Conservation (phyloP, 495 filamentous ascomycete genomes). For the Pseudomonodictys pantanalensis region DNA sequence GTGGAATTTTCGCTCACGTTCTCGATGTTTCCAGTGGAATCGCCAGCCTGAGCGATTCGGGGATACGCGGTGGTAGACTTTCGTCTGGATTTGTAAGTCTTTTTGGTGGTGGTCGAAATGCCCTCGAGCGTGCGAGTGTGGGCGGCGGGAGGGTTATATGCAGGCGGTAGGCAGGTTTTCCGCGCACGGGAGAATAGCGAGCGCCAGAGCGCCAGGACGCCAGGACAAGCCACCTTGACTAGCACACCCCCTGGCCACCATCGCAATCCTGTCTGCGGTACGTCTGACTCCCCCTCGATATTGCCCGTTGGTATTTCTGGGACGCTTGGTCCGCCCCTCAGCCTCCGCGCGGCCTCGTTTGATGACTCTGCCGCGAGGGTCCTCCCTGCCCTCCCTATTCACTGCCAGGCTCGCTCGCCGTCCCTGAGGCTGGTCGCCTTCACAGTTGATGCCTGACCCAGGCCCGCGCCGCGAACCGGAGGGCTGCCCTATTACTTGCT, state of each 20-base stretch:
- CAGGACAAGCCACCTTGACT: too few species aligned
- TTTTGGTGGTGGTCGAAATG: not conserved
- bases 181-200: too few species aligned
- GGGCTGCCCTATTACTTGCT: not conserved
- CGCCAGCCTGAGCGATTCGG: conserved; percentile 18
- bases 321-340: not conserved
- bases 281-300: not conserved
- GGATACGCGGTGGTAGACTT: conserved; percentile 13
- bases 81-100: conserved; percentile 2
- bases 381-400: not conserved
- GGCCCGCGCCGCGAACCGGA: too few species aligned
- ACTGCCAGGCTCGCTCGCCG: not conserved
- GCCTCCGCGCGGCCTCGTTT: not conserved
- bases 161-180: too few species aligned
- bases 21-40: conserved; percentile 25
- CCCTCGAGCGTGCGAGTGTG: too few species aligned
- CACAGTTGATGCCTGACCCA: conserved; percentile 1
- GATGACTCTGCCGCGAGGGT: not conserved
- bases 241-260: too few species aligned
- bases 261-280: not conserved
- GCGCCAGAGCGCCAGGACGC: too few species aligned
- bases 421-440: not conserved
- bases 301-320: not conserved
- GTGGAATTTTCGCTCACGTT: not conserved
- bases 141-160: too few species aligned